These are phyloP conservation scores for Beauveria asiatica DNA, from an alignment of 2,329 filamentous ascomycete species.

Conservation along the genomic window DNA sequence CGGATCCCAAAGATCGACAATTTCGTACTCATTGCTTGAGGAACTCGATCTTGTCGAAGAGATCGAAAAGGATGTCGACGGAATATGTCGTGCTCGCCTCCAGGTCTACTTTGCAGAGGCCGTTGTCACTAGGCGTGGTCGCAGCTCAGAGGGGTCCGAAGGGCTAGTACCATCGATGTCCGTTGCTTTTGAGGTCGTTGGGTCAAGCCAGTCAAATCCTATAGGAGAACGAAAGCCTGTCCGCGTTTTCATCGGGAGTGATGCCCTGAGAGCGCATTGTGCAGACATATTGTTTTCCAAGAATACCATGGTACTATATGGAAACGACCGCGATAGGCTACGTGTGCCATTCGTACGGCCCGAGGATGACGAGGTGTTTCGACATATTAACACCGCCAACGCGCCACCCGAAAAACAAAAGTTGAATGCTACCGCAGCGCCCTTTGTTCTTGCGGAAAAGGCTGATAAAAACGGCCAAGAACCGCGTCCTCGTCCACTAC, in stretches of 20 bases:
- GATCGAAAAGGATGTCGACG: constrained; percentile 57
- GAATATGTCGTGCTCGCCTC: constrained; percentile 61
- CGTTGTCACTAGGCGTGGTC: constrained; percentile 66
- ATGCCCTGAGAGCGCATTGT: constrained; percentile 75
- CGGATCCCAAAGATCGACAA: constrained; percentile 78
- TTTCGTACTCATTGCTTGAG: constrained; percentile 66
- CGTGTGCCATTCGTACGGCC: constrained; percentile 88
- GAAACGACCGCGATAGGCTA: constrained; percentile 77
- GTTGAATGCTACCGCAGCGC: constrained; percentile 44
- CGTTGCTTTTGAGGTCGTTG: constrained; percentile 67
- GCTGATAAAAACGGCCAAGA: constrained; percentile 16
- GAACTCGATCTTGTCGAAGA: constrained; percentile 63
- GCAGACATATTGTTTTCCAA: constrained; percentile 89
- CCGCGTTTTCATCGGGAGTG: constrained; percentile 83
- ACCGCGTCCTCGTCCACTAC: constrained; percentile 11
- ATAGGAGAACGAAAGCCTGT: constrained; percentile 49
- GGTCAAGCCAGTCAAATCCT: constrained; percentile 27
- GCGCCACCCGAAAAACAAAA: constrained; percentile 46
- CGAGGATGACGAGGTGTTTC: constrained; percentile 77
- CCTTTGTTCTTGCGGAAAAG: constrained; percentile 32
- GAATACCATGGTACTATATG: constrained; percentile 79
- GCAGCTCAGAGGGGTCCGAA: constrained; percentile 64
- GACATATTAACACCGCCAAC: constrained; percentile 59
- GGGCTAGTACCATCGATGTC: constrained; percentile 64
- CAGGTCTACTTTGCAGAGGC: constrained; percentile 88